A percentile compares a stretch with the other conserved stretches of the same genome.
phyloP scores from a whole-genome alignment of 352 stramenopile species.

The Lagenidium giganteum region DNA sequence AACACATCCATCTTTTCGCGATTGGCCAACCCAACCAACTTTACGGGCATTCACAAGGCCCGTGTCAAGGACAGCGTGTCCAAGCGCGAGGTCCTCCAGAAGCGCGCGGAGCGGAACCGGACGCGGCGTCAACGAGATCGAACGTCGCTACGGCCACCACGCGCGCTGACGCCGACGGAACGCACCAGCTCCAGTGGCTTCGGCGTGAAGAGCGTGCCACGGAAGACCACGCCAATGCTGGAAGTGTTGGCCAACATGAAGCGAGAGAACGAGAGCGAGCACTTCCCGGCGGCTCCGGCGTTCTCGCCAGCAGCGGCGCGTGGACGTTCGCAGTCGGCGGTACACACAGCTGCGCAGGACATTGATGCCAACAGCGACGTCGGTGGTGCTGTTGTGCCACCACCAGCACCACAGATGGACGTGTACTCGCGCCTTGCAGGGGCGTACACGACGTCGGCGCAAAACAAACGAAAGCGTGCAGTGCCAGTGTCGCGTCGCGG shows the following conservation, averaged over 20 bases:
- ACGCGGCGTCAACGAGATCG: constrained; percentile 68
- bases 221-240: constrained; percentile 64
- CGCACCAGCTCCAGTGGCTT: constrained; percentile 30
- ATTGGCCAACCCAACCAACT: constrained; percentile 84
- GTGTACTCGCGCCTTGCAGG: constrained; percentile 79
- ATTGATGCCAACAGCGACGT: constrained; percentile 21
- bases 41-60: constrained; percentile 87
- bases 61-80: constrained; percentile 70
- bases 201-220: constrained; percentile 42
- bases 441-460: constrained; percentile 78
- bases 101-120: constrained; percentile 64
- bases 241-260: constrained; percentile 85
- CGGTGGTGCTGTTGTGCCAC: constrained; percentile 24
- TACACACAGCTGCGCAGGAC: too few relatives aligned
- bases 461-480: constrained; percentile 70
- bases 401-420: constrained; percentile 53
- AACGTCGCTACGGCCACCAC: constrained; percentile 39
- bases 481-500: constrained; percentile 20
- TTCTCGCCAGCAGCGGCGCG: constrained; percentile 8
- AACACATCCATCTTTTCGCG: constrained; percentile 75
- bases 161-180: constrained; percentile 46
- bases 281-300: constrained; percentile 17
- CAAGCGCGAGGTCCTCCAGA: constrained; percentile 79
- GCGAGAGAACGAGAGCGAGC: constrained; percentile 63
- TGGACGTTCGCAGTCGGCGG: too few relatives aligned